Base-by-base conservation (phyloP, 257 asterid species). In the Salvia rosmarinus region DNA sequence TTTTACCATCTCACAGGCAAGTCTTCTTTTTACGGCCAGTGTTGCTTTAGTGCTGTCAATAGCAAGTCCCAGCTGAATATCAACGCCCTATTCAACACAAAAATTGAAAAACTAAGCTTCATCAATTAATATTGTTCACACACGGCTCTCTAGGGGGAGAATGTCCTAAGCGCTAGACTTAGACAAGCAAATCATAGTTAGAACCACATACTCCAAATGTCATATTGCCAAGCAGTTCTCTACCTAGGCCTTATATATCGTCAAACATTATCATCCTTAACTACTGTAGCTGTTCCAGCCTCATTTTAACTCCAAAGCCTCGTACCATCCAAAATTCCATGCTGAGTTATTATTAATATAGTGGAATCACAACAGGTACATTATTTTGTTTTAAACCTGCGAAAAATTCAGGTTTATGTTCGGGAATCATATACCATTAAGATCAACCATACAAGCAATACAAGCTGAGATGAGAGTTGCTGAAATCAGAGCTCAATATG, bases 1-100 rank as follows among this genome's bases (percentile, higher is more conserved):
- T 83, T 95, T 95, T 32, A 95, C 98, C 98, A 95, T 95, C 91
- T 95, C 99, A 76, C 98, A 91, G 30, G 99, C 96, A 77, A 95
- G 96, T 78, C 99, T 89, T 76, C 99, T 82, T 85, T 94, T 95
- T 43, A 95, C 99, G 37, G 99, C 99, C 37, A 91, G 81, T n/a
- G 99, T 95, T 67, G 99, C 99, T 82, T 95, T 95, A 13, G 96
- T 75, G 82, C 99, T 95, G 80, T 95, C 98, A 44, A 95, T 91
- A 77, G 99, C 99, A 75, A 89, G 95, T 69, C 99, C 99, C 23
- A 95, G 96, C 83, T 95, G 99, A 79, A 91, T 91, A 75, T 95
- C 99, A 72, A 91, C 98, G n/a, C 96, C 98, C 99, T 95, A 80
- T 73, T 71, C 74, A 68, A 56, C 19, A 71, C 72, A 71, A 8